A percentile compares a stretch with the other conserved stretches of the same genome.
Evolutionary conservation across 768 basidiomycete genomes (phyloP).

Genomic region (Leccinum ochraceum): DNA sequence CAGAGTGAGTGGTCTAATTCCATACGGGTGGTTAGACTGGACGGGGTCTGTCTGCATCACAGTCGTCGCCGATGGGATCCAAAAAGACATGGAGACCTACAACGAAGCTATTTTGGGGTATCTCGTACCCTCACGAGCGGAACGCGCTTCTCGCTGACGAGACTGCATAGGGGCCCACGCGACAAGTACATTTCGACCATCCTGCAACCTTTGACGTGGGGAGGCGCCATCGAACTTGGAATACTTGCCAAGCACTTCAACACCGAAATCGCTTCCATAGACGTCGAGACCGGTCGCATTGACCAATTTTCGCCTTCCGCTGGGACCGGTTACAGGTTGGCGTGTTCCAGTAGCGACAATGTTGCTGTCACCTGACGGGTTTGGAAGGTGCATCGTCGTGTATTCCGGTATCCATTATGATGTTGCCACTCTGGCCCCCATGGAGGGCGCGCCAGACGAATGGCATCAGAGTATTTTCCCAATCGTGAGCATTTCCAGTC

Average conservation of each 20-base stretch:
- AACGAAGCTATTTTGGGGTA: conserved; percentile 88
- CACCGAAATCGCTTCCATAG: conserved; percentile 87
- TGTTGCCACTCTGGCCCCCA: conserved; percentile 80
- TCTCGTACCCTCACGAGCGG: conserved; percentile 7
- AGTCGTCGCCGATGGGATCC: conserved; percentile 88
- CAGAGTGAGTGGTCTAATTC: conserved; percentile 51
- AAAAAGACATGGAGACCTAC: conserved; percentile 67
- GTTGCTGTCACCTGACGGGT: conserved; percentile 6
- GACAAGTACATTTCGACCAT: conserved; percentile 82
- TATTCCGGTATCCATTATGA: conserved; percentile 99
- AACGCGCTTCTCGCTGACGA: conserved; percentile 1
- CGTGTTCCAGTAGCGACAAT: not conserved
- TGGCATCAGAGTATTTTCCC: conserved; percentile 91
- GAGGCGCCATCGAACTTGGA: conserved; percentile 92
- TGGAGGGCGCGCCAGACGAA: conserved; percentile 69
- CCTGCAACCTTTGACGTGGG: conserved; percentile 80
- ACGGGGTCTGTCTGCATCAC: conserved; percentile 5
- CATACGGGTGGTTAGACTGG: conserved; percentile 1
- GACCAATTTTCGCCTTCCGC: conserved; percentile 65
- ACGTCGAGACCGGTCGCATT: conserved; percentile 89
- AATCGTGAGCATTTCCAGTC: conserved; percentile 39
- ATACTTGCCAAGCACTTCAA: conserved; percentile 81
- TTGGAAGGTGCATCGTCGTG: conserved; percentile 65
- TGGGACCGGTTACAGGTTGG: conserved; percentile 35
- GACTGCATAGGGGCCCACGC: conserved; percentile 44